phyloP scores from a whole-genome alignment of 306 rosid species.

The Chamaecrista fasciculata region DNA sequence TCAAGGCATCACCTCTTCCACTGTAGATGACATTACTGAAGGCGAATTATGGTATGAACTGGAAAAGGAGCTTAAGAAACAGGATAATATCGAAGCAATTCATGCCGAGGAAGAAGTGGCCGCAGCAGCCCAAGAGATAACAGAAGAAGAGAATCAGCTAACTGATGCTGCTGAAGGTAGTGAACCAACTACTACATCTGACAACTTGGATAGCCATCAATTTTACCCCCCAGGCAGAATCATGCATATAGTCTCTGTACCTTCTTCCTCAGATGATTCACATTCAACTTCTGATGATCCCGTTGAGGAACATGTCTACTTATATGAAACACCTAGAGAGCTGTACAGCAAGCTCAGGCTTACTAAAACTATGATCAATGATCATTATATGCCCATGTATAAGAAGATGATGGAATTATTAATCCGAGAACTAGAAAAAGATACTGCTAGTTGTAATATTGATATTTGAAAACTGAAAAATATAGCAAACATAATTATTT shows the following conservation, averaged over 20 bases:
- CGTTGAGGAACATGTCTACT: constrained; percentile 53
- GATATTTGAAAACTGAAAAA: constrained; percentile 37
- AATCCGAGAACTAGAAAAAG: constrained; percentile 70
- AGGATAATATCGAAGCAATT: constrained; percentile 39
- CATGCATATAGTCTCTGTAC: constrained; percentile 74
- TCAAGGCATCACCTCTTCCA: constrained; percentile 38
- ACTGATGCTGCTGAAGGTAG: constrained; percentile 64
- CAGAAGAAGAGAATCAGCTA: constrained; percentile 65
- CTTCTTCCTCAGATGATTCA: constrained; percentile 38
- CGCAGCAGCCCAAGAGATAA: constrained; percentile 72
- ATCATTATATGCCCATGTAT: constrained; percentile 98
- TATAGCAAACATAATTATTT: neutral
- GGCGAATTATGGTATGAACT: constrained; percentile 83
- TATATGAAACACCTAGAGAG: constrained; percentile 81
- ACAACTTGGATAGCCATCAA: constrained; percentile 58
- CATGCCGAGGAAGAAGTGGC: constrained; percentile 70
- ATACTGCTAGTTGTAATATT: constrained; percentile 31
- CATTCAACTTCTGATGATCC: constrained; percentile 42
- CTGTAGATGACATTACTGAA: constrained; percentile 58
- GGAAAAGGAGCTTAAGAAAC: constrained; percentile 81
- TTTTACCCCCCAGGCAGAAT: constrained; percentile 90
- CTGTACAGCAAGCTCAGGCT: constrained; percentile 92
- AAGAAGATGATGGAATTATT: constrained; percentile 92
- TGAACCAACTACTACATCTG: constrained; percentile 51
- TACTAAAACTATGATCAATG: constrained; percentile 88